Base-by-base conservation (phyloP, 345 rosid genomes). In the Pugionium dolabratum region DNA sequence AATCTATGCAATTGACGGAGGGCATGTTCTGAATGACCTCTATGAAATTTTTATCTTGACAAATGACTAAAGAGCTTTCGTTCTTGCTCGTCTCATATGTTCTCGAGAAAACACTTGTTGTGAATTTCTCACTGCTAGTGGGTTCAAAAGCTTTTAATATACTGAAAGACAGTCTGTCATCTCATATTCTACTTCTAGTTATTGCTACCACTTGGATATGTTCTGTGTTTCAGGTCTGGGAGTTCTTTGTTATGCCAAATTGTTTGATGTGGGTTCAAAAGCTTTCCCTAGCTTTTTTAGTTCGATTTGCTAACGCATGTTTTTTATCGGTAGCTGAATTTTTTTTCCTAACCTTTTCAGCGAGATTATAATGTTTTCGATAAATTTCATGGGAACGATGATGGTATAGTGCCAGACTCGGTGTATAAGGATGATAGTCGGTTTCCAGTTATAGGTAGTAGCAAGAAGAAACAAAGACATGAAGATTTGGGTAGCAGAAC, bases 321-420 rank as follows among this genome's bases (percentile, higher is more conserved):
- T 62, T 65, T 9, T 62, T 40, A 54, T 54, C 36, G 53, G 50
- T 45, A 7, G 31, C 45, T 73, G 46, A 72, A 44, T 37, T 10
- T 29, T 3, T 34, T 54, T 39, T 67, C 34, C 41, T 33, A 9
- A 31, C 11, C 58, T 36, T 67, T 71, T 47, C 91, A 91, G 97
- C 79, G 80, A 49, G 82, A 80, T 65, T 79, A 80, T 75, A 80
- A 82, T 66, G 74, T 62, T 48, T 84, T 81, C 74, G 82, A 72
- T 64, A 90, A 80, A 51, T 83, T 79, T 67, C 69, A 77, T 59
- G 81, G 55, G 50, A 78, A 71, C 49, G 94, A 76, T 62, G 94
- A 91, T 81, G 90, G 86, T 77, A 79, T 82, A 78, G 96, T 88
- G 60, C 97, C 91, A 52, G 81, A 70, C 74, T 73, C 85, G 8